Evolutionary conservation across 768 basidiomycete genomes (phyloP), one percentile per base, ranked within the genome.

Genomic region (Panaeolus papilionaceus): DNA sequence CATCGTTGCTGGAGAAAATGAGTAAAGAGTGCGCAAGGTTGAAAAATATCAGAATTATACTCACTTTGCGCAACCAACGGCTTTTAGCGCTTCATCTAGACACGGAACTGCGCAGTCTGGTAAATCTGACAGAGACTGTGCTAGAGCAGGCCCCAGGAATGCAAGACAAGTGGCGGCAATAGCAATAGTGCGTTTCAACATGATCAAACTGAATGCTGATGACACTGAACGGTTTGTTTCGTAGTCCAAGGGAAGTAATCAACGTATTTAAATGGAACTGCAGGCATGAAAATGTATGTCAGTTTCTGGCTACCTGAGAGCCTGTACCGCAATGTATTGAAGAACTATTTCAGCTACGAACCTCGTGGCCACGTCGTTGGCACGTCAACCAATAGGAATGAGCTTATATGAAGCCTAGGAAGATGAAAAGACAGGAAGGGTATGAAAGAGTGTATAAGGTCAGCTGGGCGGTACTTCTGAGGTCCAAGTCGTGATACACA

Each of bases 281-380:
- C 54, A n/a, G 5, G n/a, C 54, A 28, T 16, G 54, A 23, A 58
- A 28, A 33, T 2, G 12, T 28, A 58, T 58, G 12, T 58, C 54
- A 58, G 54, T 58, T 58, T 58, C 54, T 58, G 54, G 54, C 54
- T 28, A 4, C 28, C 33, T 58, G 54, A 10, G 54, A 58, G 26
- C 54, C 28, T 33, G 54, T 10, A 18, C 54, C 16, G 54, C 3
- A 51, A 20, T 51, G 47, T 51, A 51, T 51, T 51, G 47, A 51
- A 51, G 47, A 20, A 23, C 20, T 23, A 51, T 23, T 51, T 5
- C 9, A 12, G 20, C 12, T 16, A 58, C 54, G 47, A 49, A 58
- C 54, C 54, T 58, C 33, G 26, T 23, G 26, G 54, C 26, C 54
- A 58, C 54, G 54, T 58, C 54, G 54, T 33, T 58, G 54, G 54